A percentile compares a stretch with the other conserved stretches of the same genome.
These are phyloP conservation scores for Symbiodinium pilosum DNA, from an alignment of 73 alveolate genomes.

Conservation along the genomic window DNA sequence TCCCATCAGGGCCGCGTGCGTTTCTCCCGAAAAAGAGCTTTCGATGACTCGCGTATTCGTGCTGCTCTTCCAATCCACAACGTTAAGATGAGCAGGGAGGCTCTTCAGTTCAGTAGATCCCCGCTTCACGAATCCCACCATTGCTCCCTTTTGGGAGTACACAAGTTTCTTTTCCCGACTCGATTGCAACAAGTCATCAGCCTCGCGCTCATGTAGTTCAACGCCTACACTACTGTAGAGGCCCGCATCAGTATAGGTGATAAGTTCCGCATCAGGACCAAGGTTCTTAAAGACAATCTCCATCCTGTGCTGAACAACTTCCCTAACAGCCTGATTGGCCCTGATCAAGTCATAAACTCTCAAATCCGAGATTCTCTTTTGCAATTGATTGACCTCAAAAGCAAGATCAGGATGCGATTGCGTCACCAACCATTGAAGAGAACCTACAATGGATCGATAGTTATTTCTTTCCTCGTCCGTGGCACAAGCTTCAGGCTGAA, in stretches of 20 bases:
- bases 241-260: not conserved
- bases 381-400: not conserved
- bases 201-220: not conserved
- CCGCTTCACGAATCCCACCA: not conserved
- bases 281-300: not conserved
- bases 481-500: not conserved
- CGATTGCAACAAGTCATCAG: not conserved
- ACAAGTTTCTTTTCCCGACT: conserved; percentile 7
- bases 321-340: not conserved
- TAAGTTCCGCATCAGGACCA: not conserved
- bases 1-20: not conserved
- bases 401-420: conserved; percentile 3
- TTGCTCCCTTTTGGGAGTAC: conserved; percentile 5
- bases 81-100: not conserved
- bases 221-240: conserved; percentile 23
- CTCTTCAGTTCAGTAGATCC: not conserved
- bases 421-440: not conserved
- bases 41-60: not conserved
- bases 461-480: not conserved
- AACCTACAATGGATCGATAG: not conserved
- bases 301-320: not conserved
- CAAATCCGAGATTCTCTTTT: not conserved
- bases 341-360: not conserved
- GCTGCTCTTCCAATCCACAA: not conserved
- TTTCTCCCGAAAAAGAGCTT: conserved; percentile 19